phyloP scores from a whole-genome alignment of 352 stramenopile species.

The Phytopythium cucurbitacearum region DNA sequence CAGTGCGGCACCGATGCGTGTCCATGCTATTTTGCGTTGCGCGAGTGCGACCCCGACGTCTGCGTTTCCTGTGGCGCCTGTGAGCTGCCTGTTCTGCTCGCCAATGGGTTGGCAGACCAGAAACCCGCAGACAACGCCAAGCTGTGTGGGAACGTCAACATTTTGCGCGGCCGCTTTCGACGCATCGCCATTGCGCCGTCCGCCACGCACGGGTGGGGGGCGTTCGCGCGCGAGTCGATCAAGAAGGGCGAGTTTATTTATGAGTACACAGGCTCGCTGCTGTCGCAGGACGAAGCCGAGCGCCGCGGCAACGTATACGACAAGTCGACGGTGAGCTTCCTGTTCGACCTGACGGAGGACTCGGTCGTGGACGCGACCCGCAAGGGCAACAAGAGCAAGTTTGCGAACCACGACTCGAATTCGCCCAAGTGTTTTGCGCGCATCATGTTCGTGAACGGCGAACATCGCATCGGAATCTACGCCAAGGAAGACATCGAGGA shows the following conservation, averaged over 20 bases:
- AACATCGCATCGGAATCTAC: constrained; percentile 93
- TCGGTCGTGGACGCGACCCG: constrained; percentile 90
- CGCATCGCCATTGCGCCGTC: constrained; percentile 52
- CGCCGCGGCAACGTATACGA: constrained; percentile 89
- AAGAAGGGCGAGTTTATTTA: constrained; percentile 72
- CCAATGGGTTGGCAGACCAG: constrained; percentile 20
- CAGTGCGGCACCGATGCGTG: constrained; percentile 56
- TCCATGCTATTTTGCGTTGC: constrained; percentile 62
- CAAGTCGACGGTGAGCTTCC: constrained; percentile 85
- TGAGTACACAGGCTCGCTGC: constrained; percentile 89
- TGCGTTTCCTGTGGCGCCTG: constrained; percentile 62
- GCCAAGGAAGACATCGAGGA: constrained; percentile 81
- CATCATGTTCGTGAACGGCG: constrained; percentile 90
- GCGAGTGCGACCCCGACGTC: constrained; percentile 71
- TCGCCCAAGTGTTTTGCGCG: constrained; percentile 81
- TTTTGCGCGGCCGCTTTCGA: constrained; percentile 49
- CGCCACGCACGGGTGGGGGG: constrained; percentile 72
- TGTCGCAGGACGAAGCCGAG: constrained; percentile 87
- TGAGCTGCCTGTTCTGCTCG: constrained; percentile 50
- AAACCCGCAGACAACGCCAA: constrained; percentile 30
- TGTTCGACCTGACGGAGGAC: constrained; percentile 95
- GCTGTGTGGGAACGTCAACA: constrained; percentile 69
- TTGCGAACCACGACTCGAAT: constrained; percentile 85
- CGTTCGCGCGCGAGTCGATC: constrained; percentile 53
- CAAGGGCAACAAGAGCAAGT: constrained; percentile 96